Conservation (phyloP, 2,329 filamentous ascomycete species). For the Xylaria hypoxylon region DNA sequence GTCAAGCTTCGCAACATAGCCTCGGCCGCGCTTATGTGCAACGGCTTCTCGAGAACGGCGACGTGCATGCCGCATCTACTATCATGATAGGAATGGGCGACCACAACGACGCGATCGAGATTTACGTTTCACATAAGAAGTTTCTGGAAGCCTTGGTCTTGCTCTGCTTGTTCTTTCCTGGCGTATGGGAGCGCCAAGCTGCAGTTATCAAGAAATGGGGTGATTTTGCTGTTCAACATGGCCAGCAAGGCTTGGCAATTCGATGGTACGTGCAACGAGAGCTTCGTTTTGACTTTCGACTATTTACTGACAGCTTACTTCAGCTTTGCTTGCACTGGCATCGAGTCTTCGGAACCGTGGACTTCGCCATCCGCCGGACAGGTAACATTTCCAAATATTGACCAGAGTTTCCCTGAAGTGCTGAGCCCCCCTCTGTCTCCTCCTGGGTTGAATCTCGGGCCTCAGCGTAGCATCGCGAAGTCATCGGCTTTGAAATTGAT, state of each 20-base stretch:
- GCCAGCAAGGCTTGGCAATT: conserved; percentile 90
- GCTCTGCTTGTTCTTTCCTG: conserved; percentile 82
- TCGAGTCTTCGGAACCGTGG: conserved; percentile 89
- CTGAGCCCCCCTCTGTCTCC: conserved; percentile 81
- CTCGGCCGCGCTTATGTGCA: conserved; percentile 92
- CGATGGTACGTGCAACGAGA: conserved; percentile 69
- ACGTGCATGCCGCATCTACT: conserved; percentile 90
- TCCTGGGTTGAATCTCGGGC: conserved; percentile 70
- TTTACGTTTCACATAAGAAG: conserved; percentile 90
- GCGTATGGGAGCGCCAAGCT: conserved; percentile 91
- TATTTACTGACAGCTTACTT: conserved; percentile 35
- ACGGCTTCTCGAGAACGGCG: conserved; percentile 86
- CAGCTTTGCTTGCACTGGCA: conserved; percentile 87
- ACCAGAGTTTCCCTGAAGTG: conserved; percentile 68
- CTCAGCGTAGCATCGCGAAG: conserved; percentile 76
- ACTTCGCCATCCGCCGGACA: conserved; percentile 81
- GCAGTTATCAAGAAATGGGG: conserved; percentile 95
- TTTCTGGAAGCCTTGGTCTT: conserved; percentile 94
- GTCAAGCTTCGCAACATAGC: conserved; percentile 83
- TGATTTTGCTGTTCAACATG: conserved; percentile 86
- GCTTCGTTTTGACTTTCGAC: neutral
- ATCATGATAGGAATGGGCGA: conserved; percentile 94
- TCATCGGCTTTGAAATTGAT: conserved; percentile 89
- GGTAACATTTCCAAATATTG: conserved; percentile 66
- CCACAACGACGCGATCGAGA: conserved; percentile 92